Base-by-base conservation (phyloP, 345 rosid genomes). In the Rhodamnia argentea region DNA sequence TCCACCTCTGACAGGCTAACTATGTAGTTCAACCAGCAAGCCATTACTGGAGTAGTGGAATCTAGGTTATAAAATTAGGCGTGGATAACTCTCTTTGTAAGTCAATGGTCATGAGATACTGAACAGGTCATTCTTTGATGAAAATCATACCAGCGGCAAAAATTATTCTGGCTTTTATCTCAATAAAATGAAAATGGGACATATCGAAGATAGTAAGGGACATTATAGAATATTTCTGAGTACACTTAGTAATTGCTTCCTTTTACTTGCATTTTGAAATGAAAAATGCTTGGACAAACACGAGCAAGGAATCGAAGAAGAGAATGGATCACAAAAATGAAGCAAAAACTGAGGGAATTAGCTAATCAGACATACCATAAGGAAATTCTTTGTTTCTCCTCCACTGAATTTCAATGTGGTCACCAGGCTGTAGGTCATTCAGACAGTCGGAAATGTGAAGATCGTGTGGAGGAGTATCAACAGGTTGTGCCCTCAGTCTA, bases 371-470 rank as follows among this genome's bases (percentile, higher is more conserved):
- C 88, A 78, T 87, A 95, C 95, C 96, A 82, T 92, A 92, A 84
- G 96, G 96, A 86, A 94, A 91, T 85, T 93, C 98, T 87, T 87
- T 95, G 94, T 92, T 96, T 90, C 94, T 93, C 92, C 99, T 93
- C 99, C 99, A 97, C 84, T 97, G 99, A 86, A 97, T 94, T 92
- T 97, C 99, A 1, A 97, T 92, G 90, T 95, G 95, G 89, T 97
- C 94, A 16, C 98, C 98, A 13, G 99, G 99, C 81, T 82, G 90
- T 84, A 96, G 90, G 52, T 97, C 96, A 87, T 91, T 83, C 86
- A 96, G 88, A 86, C 96, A 93, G 87, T 94, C 93, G 32, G 97
- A 92, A 53, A 88, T 86, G 87, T 92, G 92, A 81, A 97, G 99
- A 92, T 90, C 91, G 51, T 93, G 92, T 20, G 97, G 94, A 37